Evolutionary conservation across 139 green algal species (phyloP).

Genomic region (Chlorella sp.): DNA sequence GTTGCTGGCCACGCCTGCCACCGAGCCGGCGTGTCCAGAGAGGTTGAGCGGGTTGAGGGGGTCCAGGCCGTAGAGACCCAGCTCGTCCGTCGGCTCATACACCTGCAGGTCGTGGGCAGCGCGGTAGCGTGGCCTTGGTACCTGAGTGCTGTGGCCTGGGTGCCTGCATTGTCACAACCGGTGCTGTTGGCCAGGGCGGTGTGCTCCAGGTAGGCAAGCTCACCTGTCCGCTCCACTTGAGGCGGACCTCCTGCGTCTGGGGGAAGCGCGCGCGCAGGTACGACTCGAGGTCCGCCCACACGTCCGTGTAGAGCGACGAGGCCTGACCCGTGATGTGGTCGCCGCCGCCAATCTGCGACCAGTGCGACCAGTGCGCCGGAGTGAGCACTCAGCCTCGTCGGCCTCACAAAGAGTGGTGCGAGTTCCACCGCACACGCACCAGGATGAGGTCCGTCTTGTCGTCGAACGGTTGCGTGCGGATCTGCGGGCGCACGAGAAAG

Average conservation of each 20-base stretch:
- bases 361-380: background rate
- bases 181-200: background rate
- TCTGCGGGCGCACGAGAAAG: no score
- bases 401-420: no score
- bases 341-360: conserved; percentile 16
- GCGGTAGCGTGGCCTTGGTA: background rate
- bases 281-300: conserved; percentile 32
- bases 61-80: conserved; percentile 55
- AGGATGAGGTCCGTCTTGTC: background rate
- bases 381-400: no score
- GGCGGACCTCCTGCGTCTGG: conserved; percentile 27
- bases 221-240: conserved; percentile 53
- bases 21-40: background rate
- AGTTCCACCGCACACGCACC: background rate
- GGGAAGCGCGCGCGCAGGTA: conserved; percentile 38
- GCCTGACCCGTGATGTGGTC: conserved; percentile 42
- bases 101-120: conserved; percentile 23
- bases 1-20: background rate
- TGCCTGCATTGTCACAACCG: background rate
- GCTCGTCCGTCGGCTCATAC: conserved; percentile 50
- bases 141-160: background rate
- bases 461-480: background rate
- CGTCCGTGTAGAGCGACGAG: conserved; percentile 31
- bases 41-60: conserved; percentile 34
- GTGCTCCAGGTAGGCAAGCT: background rate